phyloP scores from a whole-genome alignment of 2,329 filamentous ascomycete species.

The Trichoderma asperellum region DNA sequence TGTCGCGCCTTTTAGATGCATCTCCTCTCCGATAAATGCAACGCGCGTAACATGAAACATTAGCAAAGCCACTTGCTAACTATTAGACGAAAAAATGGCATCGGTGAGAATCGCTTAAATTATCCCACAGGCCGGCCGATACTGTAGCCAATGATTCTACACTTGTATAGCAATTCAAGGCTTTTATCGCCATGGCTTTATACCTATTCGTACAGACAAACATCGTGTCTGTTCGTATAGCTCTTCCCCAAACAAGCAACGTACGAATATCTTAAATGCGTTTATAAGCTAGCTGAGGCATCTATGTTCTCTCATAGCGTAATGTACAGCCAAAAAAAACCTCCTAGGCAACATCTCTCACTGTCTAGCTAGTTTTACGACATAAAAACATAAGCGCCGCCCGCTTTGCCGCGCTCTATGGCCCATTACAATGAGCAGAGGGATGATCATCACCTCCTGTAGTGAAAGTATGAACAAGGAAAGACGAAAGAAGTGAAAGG shows the following conservation, averaged over 20 bases:
- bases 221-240: too few species aligned
- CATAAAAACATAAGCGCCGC: slow-evolving; percentile 30
- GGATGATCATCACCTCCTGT: slow-evolving; percentile 22
- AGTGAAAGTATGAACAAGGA: slow-evolving; percentile 32
- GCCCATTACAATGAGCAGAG: slow-evolving; percentile 31
- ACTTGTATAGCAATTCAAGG: background rate
- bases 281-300: slow-evolving; percentile 28
- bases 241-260: background rate
- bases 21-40: background rate
- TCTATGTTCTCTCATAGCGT: slow-evolving; percentile 20
- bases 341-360: slow-evolving; percentile 28
- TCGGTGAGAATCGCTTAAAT: background rate
- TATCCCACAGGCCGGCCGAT: background rate
- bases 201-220: background rate
- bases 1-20: background rate
- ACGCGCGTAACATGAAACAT: background rate
- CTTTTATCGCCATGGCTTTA: background rate
- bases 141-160: background rate
- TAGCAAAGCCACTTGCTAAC: background rate
- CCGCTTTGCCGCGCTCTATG: slow-evolving; percentile 26
- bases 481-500: slow-evolving; percentile 25
- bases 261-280: slow-evolving; percentile 5
- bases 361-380: slow-evolving; percentile 32
- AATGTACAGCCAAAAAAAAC: slow-evolving; percentile 33
- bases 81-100: too few species aligned